Evolutionary conservation across 192 early-diverging fungal species (phyloP), one percentile per base, ranked within the genome.

Genomic region (Gamsiella multidivaricata): DNA sequence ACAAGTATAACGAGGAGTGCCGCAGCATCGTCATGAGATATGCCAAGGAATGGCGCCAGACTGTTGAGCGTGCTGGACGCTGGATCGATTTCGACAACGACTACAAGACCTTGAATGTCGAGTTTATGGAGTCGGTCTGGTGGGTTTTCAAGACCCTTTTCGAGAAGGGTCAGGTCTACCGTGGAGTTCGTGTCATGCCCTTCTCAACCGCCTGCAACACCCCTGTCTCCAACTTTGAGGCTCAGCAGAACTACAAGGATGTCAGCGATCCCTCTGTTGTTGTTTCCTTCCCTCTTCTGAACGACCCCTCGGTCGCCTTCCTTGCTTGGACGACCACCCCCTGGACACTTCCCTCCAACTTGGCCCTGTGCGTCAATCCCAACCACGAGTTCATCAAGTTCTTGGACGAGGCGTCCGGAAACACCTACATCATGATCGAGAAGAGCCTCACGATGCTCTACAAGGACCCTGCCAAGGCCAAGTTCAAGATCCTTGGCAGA

Each of bases 41-140:
- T 72, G 83, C 94, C 22, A 73, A 65, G 17, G 97, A 98, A 70
- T 99, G 97, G 97, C 92, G 94, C 75, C 64, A 70, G 51, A 98
- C 97, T 10, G 93, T 99, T 64, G 95, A 95, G 65, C 92, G 97
- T 55, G 92, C 97, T 72, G 97, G 95, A 47, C 94, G 97, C 50
- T 99, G 97, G 97, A 99, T 99, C 73, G 97, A 99, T 81, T 99
- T 99, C 76, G 92, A 97, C 84, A 98, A 99, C 82, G 97, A 97
- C 84, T 99, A 99, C 89, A 99, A 99, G 85, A 98, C 97, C 12
- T 82, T 99, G 56, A 92, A 99, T 82, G 86, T 91, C 53, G 81
- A 91, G 53, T 99, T 97, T 79, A 99, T 99, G 97, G 97, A 99
- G 82, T 92, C 93, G 29, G 96, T 95, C 32, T 99, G 97, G 97